A percentile compares a stretch with the other conserved stretches of the same genome.
Evolutionary conservation across 768 basidiomycete genomes (phyloP).

Genomic region (Boletus patriciae): DNA sequence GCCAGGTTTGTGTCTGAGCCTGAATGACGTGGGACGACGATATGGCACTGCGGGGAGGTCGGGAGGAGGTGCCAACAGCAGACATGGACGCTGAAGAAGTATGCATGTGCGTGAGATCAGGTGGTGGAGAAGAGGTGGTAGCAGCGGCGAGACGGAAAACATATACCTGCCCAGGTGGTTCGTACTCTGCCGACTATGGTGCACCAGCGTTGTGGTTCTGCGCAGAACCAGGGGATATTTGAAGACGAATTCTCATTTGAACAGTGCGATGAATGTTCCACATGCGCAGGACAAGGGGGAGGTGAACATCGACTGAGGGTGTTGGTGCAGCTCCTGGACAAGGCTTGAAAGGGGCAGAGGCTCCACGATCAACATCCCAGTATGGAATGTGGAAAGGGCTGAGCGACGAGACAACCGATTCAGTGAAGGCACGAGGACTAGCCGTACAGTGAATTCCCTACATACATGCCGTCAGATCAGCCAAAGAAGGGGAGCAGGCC

Average conservation of each 20-base stretch:
- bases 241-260: constrained; percentile 60
- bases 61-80: constrained; percentile 42
- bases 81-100: constrained; percentile 35
- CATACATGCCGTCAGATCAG: constrained; percentile 9
- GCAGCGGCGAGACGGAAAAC: constrained; percentile 61
- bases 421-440: constrained; percentile 91
- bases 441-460: constrained; percentile 84
- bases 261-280: constrained; percentile 53
- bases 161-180: constrained; percentile 50
- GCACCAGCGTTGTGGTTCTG: constrained; percentile 15
- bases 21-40: constrained; percentile 45
- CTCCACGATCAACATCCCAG: constrained; percentile 85
- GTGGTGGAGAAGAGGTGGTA: constrained; percentile 23
- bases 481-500: constrained; percentile 46
- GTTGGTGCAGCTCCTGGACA: constrained; percentile 50
- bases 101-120: constrained; percentile 22
- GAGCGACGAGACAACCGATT: constrained; percentile 91
- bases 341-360: constrained; percentile 68
- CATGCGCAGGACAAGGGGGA: constrained; percentile 72
- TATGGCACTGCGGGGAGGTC: constrained; percentile 26
- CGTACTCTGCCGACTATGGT: constrained; percentile 35
- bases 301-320: constrained; percentile 45
- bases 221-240: constrained; percentile 49
- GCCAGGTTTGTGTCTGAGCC: constrained; percentile 24
- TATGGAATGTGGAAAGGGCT: constrained; percentile 80